phyloP scores from a whole-genome alignment of 495 filamentous ascomycete species.

The Bombardia bombarda region DNA sequence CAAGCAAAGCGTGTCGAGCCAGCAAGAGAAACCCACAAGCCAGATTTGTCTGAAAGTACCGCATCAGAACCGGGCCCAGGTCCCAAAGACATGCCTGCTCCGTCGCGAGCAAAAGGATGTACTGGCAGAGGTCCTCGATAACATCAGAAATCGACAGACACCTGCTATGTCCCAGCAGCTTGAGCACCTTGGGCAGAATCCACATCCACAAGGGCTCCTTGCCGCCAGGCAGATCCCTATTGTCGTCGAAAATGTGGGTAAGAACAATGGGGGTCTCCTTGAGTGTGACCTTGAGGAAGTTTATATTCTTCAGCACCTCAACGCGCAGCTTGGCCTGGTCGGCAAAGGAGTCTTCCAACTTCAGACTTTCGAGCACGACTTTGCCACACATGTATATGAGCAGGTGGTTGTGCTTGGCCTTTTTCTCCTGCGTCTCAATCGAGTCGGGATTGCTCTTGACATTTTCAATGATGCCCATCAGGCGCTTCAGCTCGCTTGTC shows the following conservation, averaged over 20 bases:
- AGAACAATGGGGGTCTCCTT: slow-evolving; percentile 66
- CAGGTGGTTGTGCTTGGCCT: slow-evolving; percentile 67
- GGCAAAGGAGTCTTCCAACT: slow-evolving; percentile 53
- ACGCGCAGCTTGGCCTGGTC: slow-evolving; percentile 40
- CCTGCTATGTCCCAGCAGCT: slow-evolving; percentile 42
- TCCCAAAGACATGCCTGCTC: slow-evolving; percentile 35
- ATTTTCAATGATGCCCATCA: slow-evolving; percentile 31
- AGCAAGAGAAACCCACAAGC: slow-evolving; percentile 22
- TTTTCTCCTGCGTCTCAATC: slow-evolving; percentile 49
- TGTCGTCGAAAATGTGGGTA: slow-evolving; percentile 34
- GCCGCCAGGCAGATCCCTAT: slow-evolving; percentile 36
- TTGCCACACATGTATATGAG: slow-evolving; percentile 76
- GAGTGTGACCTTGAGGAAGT: slow-evolving; percentile 58
- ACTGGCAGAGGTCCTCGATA: slow-evolving; percentile 43
- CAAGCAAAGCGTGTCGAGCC: background rate
- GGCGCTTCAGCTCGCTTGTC: slow-evolving; percentile 32
- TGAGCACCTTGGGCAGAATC: slow-evolving; percentile 59
- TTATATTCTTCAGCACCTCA: slow-evolving; percentile 63
- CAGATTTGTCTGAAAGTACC: slow-evolving; percentile 35
- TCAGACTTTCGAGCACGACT: slow-evolving; percentile 63
- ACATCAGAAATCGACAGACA: slow-evolving; percentile 33
- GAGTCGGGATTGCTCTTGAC: slow-evolving; percentile 32
- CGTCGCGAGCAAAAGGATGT: slow-evolving; percentile 30
- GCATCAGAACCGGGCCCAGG: slow-evolving; percentile 32
- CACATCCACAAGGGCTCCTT: slow-evolving; percentile 68